Conservation (phyloP, 1,139 yeast species). For the Yamadazyma blattariae region DNA sequence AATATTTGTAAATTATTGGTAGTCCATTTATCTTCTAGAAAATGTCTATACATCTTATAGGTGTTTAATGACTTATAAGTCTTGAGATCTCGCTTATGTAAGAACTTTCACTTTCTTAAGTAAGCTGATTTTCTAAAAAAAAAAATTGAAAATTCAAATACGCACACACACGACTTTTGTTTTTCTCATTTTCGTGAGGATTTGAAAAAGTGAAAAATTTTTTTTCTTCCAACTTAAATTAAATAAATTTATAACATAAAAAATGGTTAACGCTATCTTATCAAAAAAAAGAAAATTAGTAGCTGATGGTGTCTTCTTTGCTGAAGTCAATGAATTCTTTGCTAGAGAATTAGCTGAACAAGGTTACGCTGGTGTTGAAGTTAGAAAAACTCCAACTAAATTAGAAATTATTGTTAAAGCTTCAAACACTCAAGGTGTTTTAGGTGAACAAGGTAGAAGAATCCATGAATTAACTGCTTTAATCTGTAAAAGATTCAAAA, state of each 20-base stretch:
- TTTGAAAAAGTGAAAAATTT: conserved; percentile 2
- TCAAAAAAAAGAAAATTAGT: conserved; percentile 89
- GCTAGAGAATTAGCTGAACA: conserved; percentile 99
- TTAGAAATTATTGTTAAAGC: conserved; percentile 99
- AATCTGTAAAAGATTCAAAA: conserved; percentile 98
- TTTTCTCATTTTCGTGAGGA: conserved; percentile 6
- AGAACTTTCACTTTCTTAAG: conserved; percentile 2
- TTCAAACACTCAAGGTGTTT: conserved; percentile 97
- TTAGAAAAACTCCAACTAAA: conserved; percentile 97
- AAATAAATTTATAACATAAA: conserved; percentile 13
- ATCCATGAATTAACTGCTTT: conserved; percentile 98
- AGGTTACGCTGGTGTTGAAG: conserved; percentile 99
- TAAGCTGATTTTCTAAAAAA: conserved; percentile 5
- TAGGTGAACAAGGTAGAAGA: conserved; percentile 99
- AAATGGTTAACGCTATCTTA: conserved; percentile 54
- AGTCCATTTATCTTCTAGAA: too few relatives aligned
- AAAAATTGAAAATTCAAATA: not conserved
- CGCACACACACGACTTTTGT: conserved; percentile 3
- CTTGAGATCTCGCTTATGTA: too few relatives aligned
- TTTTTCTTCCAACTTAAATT: not conserved
- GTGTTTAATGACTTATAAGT: too few relatives aligned
- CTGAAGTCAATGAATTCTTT: conserved; percentile 99
- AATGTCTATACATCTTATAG: too few relatives aligned
- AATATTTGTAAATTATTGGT: too few relatives aligned
- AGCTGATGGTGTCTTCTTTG: conserved; percentile 99